Evolutionary conservation across 2,329 filamentous ascomycete species (phyloP).

Genomic region (Epichloe glyceriae): DNA sequence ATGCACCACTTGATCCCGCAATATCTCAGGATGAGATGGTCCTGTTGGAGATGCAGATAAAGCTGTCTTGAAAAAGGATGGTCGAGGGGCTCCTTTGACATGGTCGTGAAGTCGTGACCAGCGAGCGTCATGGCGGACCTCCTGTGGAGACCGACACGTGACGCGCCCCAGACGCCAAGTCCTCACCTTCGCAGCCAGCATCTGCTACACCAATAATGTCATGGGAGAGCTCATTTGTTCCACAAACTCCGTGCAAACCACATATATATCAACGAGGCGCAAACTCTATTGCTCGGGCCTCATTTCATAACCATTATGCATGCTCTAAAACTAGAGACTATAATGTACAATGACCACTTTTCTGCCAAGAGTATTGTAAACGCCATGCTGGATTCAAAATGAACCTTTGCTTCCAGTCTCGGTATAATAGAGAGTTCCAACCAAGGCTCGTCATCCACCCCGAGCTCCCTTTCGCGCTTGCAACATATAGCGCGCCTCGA

Average conservation of each 20-base stretch:
- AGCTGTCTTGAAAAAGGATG: slow-evolving; percentile 8
- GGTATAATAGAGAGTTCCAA: not conserved
- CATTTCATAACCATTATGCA: not conserved
- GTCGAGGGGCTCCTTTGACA: slow-evolving; percentile 7
- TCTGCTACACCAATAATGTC: not conserved
- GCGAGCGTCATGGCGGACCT: slow-evolving; percentile 16
- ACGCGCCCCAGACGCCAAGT: slow-evolving; percentile 1
- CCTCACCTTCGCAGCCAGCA: not conserved
- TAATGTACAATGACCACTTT: slow-evolving; percentile 1
- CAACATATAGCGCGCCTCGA: slow-evolving; percentile 8
- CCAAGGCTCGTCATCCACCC: not conserved
- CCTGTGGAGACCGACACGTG: slow-evolving; percentile 16
- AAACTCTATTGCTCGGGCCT: not conserved
- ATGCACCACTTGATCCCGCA: not conserved
- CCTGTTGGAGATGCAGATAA: slow-evolving; percentile 15
- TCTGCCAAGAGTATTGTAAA: slow-evolving; percentile 3
- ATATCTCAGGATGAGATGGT: slow-evolving; percentile 13
- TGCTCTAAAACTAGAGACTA: not conserved
- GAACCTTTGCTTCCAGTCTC: slow-evolving; percentile 5
- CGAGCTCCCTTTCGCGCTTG: not conserved
- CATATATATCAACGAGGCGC: too few species aligned
- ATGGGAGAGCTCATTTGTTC: too few species aligned
- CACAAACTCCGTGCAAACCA: too few species aligned
- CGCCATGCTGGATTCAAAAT: slow-evolving; percentile 11
- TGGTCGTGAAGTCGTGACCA: slow-evolving; percentile 11